Evolutionary conservation across 805 yeast species (phyloP), one percentile per base, ranked within the genome.

Genomic region (Geotrichum ghanense): DNA sequence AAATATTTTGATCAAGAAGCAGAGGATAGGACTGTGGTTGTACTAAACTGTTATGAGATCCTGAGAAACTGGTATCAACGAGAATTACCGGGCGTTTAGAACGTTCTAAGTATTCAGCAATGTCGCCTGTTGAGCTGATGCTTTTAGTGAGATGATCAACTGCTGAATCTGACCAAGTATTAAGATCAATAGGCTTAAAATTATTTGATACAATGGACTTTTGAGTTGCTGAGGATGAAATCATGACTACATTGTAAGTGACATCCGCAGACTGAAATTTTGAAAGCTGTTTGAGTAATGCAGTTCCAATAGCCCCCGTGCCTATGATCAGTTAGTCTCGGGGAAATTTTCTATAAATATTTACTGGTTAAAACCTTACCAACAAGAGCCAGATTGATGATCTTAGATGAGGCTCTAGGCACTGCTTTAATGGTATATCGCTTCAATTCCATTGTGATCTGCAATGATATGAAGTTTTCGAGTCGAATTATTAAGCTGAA

Each of bases 261-360:
- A 84, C 77, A 20, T 65, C 59, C 14, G 81, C 64, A 20, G 61
- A 53, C 14, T 55, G 46, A 53, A 85, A 66, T 48, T 70, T 68
- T 45, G 74, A 71, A 59, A 90, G 75, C 69, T 90, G 98, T 66
- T 74, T 75, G 64, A 92, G 70, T 70, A 88, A 87, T 45, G 95
- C 85, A 22, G 92, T 75, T 50, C 98, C 98, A 51, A 92, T 97
- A 44, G 90, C 92, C 59, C 98, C 98, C 46, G 97, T 81, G 47
- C 88, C 87, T 69, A 6, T 4, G 14, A 6, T 10, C 16, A 6
- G 14, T n/a, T 31, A 19, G 5, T 31, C 16, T 6, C 12, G 19
- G 14, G 31, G 16, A 31, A 12, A 31, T 12, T n/a, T 19, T 10
- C 19, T 31, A 9, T 9, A 25, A 14, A 25, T 25, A 25, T 12